A percentile compares a stretch with the other conserved stretches of the same genome.
phyloP scores from a whole-genome alignment of 2,329 filamentous ascomycete genomes.

The Penicillium sp. region DNA sequence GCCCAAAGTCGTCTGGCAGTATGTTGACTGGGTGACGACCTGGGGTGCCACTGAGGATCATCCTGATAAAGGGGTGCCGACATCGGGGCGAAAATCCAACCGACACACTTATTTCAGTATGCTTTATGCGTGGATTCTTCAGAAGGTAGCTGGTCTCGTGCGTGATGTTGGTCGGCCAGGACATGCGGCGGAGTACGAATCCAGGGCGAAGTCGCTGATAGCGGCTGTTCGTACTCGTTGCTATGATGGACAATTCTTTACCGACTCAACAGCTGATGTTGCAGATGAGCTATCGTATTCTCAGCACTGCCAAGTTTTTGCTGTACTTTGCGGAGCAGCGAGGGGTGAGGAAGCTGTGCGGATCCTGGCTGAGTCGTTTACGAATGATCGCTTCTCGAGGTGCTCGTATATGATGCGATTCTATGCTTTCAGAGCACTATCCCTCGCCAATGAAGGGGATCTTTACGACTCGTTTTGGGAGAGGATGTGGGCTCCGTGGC shows the following conservation, averaged over 20 bases:
- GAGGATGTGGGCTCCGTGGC: conserved; percentile 41
- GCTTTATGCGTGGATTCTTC: conserved; percentile 45
- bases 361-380: conserved; percentile 35
- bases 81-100: conserved; percentile 41
- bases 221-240: conserved; percentile 31
- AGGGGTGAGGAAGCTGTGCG: conserved; percentile 13
- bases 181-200: conserved; percentile 34
- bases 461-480: conserved; percentile 41
- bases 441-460: conserved; percentile 33
- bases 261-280: conserved; percentile 38
- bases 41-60: conserved; percentile 36
- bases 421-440: conserved; percentile 45
- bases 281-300: conserved; percentile 26
- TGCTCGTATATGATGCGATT: conserved; percentile 48
- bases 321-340: conserved; percentile 31
- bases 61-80: conserved; percentile 46
- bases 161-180: conserved; percentile 38
- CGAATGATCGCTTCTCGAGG: conserved; percentile 33
- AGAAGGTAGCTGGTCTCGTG: conserved; percentile 37
- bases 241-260: conserved; percentile 36
- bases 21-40: conserved; percentile 40
- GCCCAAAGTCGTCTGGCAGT: conserved; percentile 35
- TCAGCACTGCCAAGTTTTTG: conserved; percentile 39
- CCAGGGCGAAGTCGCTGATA: conserved; percentile 22
- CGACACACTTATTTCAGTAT: conserved; percentile 48